Base-by-base conservation (phyloP, 495 filamentous ascomycete genomes). In the Aspergillus nidulans region DNA sequence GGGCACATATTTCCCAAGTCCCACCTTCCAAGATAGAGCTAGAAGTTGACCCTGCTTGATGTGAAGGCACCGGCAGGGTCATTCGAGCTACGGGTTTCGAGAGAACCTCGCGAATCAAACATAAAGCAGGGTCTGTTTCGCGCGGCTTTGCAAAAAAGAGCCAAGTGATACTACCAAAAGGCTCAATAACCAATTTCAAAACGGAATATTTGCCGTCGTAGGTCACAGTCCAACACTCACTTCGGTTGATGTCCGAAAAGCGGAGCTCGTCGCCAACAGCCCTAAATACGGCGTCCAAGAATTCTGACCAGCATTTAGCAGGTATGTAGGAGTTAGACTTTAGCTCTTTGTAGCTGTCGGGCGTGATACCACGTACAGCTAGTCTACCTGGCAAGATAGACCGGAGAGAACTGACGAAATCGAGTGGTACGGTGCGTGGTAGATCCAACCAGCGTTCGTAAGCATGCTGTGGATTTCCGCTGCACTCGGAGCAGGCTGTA, bases 71-170 rank as follows among this genome's bases (percentile, higher is more conserved):
- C 2, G 78, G 70, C 47, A 49, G 32, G 4, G 52, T 56, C 71
- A 84, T 79, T 42, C 76, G 71, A 5, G 82, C 85, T 53, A 88
- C 70, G 7, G 85, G 85, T 41, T 74, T 76, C 5, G 64, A 58
- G 3, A 86, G 64, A 13, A 78, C 63, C 43, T 74, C 69, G 32
- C 85, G 68, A 21, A 77, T 59, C 7, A 61, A 52, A 57, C 71
- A 75, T n/a, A 70, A 64, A 0, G 62, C 64, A 1, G 77, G 68
- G 21, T 76, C 67, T 6, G 50, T 44, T 21, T 55, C 34, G 0
- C 64, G 61, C 19, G 77, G 63, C 41, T 78, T 80, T 13, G 77
- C 79, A 57, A 71, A 87, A 2, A 86, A 55, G 0, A 68, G 62
- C 85, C 85, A 88, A 44, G 82, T 63, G 2, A 76, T 55, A n/a